Base-by-base conservation (phyloP, 768 basidiomycete genomes). In the Tylopilus intermedius region DNA sequence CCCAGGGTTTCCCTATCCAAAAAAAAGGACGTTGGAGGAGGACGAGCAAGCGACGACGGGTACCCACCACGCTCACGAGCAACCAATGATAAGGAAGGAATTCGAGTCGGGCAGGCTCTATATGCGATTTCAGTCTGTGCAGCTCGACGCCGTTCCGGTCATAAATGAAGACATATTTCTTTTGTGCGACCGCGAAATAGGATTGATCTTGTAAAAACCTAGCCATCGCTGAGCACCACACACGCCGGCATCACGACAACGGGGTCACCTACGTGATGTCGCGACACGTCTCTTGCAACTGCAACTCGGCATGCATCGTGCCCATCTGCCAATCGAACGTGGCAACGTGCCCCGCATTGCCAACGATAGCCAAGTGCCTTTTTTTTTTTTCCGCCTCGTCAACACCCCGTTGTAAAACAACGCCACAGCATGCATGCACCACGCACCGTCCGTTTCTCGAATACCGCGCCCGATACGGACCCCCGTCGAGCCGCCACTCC, bases 41-140 rank as follows among this genome's bases (percentile, higher is more conserved):
- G 30, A 41, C 8, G 14, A 27, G 24, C 26, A 27, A 29, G 30
- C 15, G 26, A 50, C 49, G 10, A 35, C 45, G 50, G 11, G 8
- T 27, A 76, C 88, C 51, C 65, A 94, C 92, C 14, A 93, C 77
- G 55, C 82, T 86, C 10, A 83, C 90, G 3, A 99, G 79, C 9
- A 99, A 76, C 87, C 91, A 99, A 66, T 99, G 96, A 61, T 94
- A 97, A 0, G 92, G 93, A 7, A 99, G 77, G 66, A 92, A 98
- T 62, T 94, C 91, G 37, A 99, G 79, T 54, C 86, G 76, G 5
- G 90, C 91, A 2, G 92, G 88, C 62, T 98, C 96, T 55, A 96
- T 80, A 60, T 93, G 90, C 0, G 82, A 74, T 65, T 86, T 86
- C 13, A 94, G 74, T 57, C 83, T 78, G 62, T 98, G 96, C 4